Percentiles rank a stretch among this genome's conserved stretches.
Conservation (phyloP, 1,284 basidiomycete species). For the Cryptococcus sp. region DNA sequence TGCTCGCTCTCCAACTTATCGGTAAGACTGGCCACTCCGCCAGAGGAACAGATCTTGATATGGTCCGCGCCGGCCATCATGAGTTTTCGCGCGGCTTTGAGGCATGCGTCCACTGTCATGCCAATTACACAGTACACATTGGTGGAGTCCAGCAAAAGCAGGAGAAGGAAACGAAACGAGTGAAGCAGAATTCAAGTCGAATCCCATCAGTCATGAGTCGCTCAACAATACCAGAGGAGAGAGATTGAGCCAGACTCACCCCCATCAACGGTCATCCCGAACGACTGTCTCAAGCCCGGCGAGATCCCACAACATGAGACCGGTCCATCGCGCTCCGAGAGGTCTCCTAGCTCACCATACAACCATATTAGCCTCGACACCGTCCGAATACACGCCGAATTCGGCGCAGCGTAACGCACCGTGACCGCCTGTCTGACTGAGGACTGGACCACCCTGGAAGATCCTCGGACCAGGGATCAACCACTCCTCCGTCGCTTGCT, state of each 20-base stretch:
- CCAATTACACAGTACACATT: neutral
- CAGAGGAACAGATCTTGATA: constrained; percentile 54
- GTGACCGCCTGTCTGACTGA: constrained; percentile 59
- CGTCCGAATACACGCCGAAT: neutral
- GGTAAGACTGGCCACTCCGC: constrained; percentile 57
- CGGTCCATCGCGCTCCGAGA: constrained; percentile 20
- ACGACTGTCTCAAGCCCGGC: neutral
- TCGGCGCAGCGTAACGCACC: constrained; percentile 37
- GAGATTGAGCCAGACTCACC: constrained; percentile 1
- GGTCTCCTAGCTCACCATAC: constrained; percentile 5
- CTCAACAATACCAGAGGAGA: neutral
- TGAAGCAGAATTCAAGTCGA: too few relatives aligned
- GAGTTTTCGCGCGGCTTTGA: constrained; percentile 55
- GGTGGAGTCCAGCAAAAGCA: constrained; percentile 1
- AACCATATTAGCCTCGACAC: too few relatives aligned
- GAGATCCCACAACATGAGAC: constrained; percentile 50
- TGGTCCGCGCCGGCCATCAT: constrained; percentile 57
- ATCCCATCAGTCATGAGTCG: neutral
- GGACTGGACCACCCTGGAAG: constrained; percentile 56
- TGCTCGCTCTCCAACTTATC: constrained; percentile 58
- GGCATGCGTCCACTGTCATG: constrained; percentile 48
- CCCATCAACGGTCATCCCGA: constrained; percentile 4
- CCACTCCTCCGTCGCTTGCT: constrained; percentile 55
- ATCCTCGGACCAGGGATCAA: constrained; percentile 56
- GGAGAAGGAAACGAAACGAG: too few relatives aligned